Evolutionary conservation across 1,284 basidiomycete genomes (phyloP), one percentile per base, ranked within the genome.

Genomic region (Tremellales sp.): DNA sequence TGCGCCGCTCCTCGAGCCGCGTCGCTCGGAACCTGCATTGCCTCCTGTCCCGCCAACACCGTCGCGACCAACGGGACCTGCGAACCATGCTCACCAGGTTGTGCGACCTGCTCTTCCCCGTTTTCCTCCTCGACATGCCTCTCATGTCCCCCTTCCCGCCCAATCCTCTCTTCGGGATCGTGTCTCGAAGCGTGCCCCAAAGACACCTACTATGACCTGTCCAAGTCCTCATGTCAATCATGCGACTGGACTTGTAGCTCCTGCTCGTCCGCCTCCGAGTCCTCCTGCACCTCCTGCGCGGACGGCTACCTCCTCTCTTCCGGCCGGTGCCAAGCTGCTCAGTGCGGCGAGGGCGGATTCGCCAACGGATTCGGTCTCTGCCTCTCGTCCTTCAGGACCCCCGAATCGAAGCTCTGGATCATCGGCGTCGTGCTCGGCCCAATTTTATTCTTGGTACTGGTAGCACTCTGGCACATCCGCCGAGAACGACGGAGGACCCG

Each of bases 1-100:
- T 71, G 73, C 45, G 56, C 66, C 32, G 24, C 56, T 3, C 34
- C 53, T 7, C 45, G 54, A 1, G 63, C 70, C 37, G 63, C 71
- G 7, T 55, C 57, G 13, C 52, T 59, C 22, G 74, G 74, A 3
- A 48, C 54, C 0, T 76, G 74, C 55, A 49, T 62, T 7, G n/a
- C 57, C 4, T 40, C 53, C 4, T 76, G 75, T 45, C 72, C 73
- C 0, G 12, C 54, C 13, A 53, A 54, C 5, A 67, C 64, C 9
- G 56, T 66, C 45, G 35, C 53, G 6, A 36, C 52, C 10, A 65
- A 66, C 46, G 54, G 53, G 1, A 61, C 62, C 4, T 77, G 75
- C 51, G 22, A 57, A 6, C 32, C 66, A 0, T 76, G 74, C 48
- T 69, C 72, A 16, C 57, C 66, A 0, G 70, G 73, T 55, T 75